A percentile compares a stretch with the other conserved stretches of the same genome.
Evolutionary conservation across 1,284 basidiomycete species (phyloP).

Genomic region (Amylostereum chailletii): DNA sequence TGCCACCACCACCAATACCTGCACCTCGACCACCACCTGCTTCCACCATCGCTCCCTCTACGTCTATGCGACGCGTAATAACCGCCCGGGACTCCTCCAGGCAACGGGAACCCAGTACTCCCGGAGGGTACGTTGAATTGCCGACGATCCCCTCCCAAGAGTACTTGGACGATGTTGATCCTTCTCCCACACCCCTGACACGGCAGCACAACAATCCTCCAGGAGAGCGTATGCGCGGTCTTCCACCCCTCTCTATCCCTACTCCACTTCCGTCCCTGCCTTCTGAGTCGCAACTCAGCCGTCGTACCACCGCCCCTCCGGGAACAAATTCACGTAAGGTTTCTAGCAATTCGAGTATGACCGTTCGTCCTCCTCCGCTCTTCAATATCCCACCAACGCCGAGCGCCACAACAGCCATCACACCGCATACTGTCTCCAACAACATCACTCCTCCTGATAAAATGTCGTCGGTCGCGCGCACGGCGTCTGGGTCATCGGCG

Average conservation of each 20-base stretch:
- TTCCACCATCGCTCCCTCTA: background rate
- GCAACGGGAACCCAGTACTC: constrained; percentile 10
- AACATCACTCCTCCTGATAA: constrained; percentile 23
- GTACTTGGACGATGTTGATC: constrained; percentile 41
- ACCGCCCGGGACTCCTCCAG: background rate
- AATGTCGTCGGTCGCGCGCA: constrained; percentile 30
- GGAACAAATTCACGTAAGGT: constrained; percentile 30
- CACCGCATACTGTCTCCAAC: constrained; percentile 50
- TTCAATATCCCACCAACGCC: constrained; percentile 43
- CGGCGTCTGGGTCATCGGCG: constrained; percentile 25
- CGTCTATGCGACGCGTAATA: background rate
- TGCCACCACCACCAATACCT: background rate
- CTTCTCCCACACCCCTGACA: constrained; percentile 55
- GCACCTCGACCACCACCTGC: background rate
- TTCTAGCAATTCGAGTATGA: constrained; percentile 40
- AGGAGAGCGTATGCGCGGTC: constrained; percentile 27
- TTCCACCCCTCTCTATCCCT: constrained; percentile 43
- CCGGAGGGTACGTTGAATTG: constrained; percentile 18
- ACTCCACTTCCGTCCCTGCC: constrained; percentile 51
- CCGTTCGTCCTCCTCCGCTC: constrained; percentile 38
- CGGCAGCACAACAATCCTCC: constrained; percentile 23
- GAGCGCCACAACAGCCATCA: constrained; percentile 61
- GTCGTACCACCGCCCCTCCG: constrained; percentile 16
- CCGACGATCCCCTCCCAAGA: constrained; percentile 32
- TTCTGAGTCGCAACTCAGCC: constrained; percentile 40